Evolutionary conservation across 495 filamentous ascomycete species (phyloP).

Genomic region (Penicillium simplicissimum): DNA sequence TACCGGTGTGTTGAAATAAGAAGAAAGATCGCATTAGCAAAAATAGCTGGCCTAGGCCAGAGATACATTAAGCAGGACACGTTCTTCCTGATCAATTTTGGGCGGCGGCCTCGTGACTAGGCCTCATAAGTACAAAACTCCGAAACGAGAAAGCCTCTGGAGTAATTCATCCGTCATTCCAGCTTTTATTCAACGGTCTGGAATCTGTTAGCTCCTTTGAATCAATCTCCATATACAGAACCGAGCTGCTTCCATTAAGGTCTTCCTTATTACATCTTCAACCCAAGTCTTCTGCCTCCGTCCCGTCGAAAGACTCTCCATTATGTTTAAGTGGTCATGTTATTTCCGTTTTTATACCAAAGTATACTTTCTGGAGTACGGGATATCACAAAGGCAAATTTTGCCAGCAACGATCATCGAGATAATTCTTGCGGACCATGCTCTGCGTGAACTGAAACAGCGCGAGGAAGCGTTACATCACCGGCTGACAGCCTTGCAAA

Average conservation of each 20-base stretch:
- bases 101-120: neutral
- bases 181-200: neutral
- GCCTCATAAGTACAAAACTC: neutral
- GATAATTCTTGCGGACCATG: constrained; percentile 6
- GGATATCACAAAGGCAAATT: neutral
- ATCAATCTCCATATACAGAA: too few species aligned
- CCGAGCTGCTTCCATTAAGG: too few species aligned
- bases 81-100: neutral
- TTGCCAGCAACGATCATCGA: neutral
- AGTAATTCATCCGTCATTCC: neutral
- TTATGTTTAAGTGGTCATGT: too few species aligned
- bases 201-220: too few species aligned
- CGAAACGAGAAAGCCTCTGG: neutral
- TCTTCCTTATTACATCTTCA: neutral
- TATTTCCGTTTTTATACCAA: too few species aligned
- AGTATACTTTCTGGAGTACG: too few species aligned
- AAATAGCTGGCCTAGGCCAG: too few species aligned
- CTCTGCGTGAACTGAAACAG: constrained; percentile 7
- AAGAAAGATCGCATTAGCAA: too few species aligned
- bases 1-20: neutral
- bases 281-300: neutral
- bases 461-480: neutral
- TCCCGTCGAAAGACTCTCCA: neutral
- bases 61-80: neutral
- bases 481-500: constrained; percentile 3